Evolutionary conservation across 768 basidiomycete species (phyloP).

Genomic region (Phallus indusiatus): DNA sequence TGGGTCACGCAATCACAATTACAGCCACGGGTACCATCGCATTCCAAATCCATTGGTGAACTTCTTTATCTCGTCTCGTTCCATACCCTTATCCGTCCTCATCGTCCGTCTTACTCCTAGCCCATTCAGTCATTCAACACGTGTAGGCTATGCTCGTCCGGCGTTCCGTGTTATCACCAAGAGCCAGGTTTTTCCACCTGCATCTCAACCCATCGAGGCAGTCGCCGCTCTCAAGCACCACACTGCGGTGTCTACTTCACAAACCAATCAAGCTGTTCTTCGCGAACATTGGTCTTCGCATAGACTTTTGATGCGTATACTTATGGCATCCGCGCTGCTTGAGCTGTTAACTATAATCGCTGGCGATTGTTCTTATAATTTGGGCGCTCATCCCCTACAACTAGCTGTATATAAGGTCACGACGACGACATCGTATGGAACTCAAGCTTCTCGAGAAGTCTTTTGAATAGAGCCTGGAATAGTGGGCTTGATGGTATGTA

Average conservation of each 20-base stretch:
- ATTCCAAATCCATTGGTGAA: too few species aligned
- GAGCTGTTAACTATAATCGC: too few species aligned
- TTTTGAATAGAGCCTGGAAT: slow-evolving; percentile 37
- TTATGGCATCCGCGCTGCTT: too few species aligned
- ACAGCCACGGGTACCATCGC: too few species aligned
- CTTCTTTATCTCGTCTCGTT: too few species aligned
- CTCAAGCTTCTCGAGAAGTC: slow-evolving; percentile 30
- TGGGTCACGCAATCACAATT: slow-evolving; percentile 11
- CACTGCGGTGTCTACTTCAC: slow-evolving; percentile 11
- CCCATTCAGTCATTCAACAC: too few species aligned
- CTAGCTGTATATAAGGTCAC: slow-evolving; percentile 47
- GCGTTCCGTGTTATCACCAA: not conserved
- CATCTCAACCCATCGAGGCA: slow-evolving; percentile 40
- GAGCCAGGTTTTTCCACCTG: slow-evolving; percentile 39
- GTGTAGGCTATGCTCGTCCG: too few species aligned
- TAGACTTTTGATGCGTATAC: too few species aligned
- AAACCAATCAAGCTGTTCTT: too few species aligned
- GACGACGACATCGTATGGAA: slow-evolving; percentile 37
- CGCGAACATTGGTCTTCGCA: too few species aligned
- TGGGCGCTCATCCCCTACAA: slow-evolving; percentile 26
- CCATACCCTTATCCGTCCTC: not conserved
- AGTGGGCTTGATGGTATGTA: slow-evolving; percentile 31
- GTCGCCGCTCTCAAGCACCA: slow-evolving; percentile 32
- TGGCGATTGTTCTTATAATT: too few species aligned
- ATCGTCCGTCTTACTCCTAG: too few species aligned